Percentiles rank a stretch among this genome's conserved stretches.
Evolutionary conservation across 2,329 filamentous ascomycete genomes (phyloP).

Genomic region (Fusarium begoniae): DNA sequence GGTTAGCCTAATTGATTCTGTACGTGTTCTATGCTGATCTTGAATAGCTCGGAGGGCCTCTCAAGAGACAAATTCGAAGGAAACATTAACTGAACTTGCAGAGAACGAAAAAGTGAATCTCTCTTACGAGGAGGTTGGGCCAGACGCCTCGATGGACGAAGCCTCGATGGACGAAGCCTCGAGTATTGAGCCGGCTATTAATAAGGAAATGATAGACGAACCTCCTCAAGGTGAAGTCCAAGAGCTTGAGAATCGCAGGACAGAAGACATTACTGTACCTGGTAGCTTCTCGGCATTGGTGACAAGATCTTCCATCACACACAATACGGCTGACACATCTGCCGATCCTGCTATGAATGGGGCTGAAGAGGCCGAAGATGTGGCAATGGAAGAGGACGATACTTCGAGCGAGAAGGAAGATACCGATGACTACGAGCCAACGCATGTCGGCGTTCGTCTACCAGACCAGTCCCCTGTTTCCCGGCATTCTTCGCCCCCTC

Average conservation of each 20-base stretch:
- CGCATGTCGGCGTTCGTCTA: constrained; percentile 50
- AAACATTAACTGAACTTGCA: neutral
- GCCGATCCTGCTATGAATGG: neutral
- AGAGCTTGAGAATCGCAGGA: neutral
- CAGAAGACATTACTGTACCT: neutral
- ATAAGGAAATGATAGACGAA: neutral
- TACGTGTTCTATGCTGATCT: constrained; percentile 18
- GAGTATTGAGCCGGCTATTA: neutral
- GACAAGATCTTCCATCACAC: neutral
- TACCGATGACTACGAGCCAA: constrained; percentile 67
- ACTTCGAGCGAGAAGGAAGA: constrained; percentile 34
- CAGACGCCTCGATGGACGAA: constrained; percentile 18
- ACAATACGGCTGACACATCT: neutral
- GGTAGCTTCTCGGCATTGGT: neutral
- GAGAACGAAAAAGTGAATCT: neutral
- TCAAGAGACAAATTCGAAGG: neutral
- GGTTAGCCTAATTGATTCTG: neutral
- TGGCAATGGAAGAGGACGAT: constrained; percentile 38
- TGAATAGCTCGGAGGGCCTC: constrained; percentile 13
- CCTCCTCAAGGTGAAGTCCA: neutral
- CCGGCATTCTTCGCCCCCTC: constrained; percentile 3
- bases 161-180: constrained; percentile 14
- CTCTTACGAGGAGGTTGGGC: neutral
- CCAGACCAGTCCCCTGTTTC: constrained; percentile 7
- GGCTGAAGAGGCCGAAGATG: constrained; percentile 24